These are phyloP conservation scores for Pholiota adiposa DNA, from an alignment of 1,284 basidiomycete species.

Conservation along the genomic window DNA sequence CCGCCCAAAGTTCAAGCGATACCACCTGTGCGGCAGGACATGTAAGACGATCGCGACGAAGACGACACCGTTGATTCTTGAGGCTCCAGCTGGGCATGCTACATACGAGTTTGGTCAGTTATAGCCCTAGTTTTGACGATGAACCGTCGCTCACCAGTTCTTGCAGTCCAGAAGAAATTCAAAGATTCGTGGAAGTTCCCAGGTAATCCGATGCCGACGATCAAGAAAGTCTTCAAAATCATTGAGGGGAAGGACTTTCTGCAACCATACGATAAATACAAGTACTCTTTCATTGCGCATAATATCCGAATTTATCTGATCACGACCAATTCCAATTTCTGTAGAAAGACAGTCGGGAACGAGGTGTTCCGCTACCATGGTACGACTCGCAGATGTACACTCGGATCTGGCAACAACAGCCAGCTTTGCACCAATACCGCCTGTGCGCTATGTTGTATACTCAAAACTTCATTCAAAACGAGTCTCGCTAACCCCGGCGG, in stretches of 20 bases:
- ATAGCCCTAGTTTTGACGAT: not conserved
- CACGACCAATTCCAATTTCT: not conserved
- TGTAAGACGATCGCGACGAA: constrained; percentile 28
- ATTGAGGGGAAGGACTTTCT: constrained; percentile 29
- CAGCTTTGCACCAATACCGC: constrained; percentile 19
- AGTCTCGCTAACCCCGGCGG: constrained; percentile 26
- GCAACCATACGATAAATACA: constrained; percentile 28
- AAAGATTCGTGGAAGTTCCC: constrained; percentile 25
- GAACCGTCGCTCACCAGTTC: not conserved
- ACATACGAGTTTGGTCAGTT: constrained; percentile 28
- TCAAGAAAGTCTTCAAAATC: constrained; percentile 32
- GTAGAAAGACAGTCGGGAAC: constrained; percentile 23
- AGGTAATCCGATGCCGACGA: constrained; percentile 18
- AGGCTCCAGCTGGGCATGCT: constrained; percentile 26
- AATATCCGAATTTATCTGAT: not conserved
- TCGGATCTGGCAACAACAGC: constrained; percentile 20
- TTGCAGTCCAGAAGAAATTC: constrained; percentile 28
- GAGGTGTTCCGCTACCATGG: constrained; percentile 32
- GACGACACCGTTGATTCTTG: constrained; percentile 29
- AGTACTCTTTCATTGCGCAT: constrained; percentile 12
- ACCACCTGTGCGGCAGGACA: constrained; percentile 30
- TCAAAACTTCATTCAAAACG: constrained; percentile 31
- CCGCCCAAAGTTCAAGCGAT: constrained; percentile 25
- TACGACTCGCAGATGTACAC: constrained; percentile 24
- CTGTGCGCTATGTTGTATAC: constrained; percentile 28